phyloP scores from a whole-genome alignment of 2,329 filamentous ascomycete species.

The Aspergillus sp. region DNA sequence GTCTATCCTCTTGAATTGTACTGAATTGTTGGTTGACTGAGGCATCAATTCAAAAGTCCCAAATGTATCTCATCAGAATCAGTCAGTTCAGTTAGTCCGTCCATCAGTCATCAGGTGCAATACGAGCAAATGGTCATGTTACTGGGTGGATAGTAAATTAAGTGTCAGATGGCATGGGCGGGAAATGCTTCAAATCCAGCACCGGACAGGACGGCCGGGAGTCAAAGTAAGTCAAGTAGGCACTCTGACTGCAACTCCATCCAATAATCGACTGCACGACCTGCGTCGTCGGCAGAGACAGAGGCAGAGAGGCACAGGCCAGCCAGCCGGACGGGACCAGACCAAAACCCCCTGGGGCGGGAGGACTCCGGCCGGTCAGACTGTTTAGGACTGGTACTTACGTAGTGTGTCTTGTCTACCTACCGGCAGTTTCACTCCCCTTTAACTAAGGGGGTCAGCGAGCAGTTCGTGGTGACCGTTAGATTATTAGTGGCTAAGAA shows the following conservation, averaged over 20 bases:
- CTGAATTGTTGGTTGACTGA: too few relatives aligned
- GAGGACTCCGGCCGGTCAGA: slow-evolving; percentile 1
- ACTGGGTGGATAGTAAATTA: background rate
- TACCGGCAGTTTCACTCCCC: background rate
- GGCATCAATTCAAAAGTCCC: background rate
- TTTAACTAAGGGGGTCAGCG: background rate
- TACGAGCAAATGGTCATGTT: background rate
- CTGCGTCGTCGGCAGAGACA: background rate
- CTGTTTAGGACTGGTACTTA: background rate
- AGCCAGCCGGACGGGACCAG: background rate
- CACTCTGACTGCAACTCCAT: slow-evolving; percentile 4
- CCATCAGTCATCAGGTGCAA: background rate
- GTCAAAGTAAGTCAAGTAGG: background rate
- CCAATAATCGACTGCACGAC: slow-evolving; percentile 10
- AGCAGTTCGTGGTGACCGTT: background rate
- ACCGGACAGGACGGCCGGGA: background rate
- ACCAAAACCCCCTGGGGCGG: background rate
- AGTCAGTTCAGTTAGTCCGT: background rate
- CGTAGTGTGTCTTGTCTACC: background rate
- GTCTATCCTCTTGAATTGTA: too few relatives aligned
- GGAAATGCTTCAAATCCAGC: background rate
- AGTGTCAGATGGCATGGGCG: background rate
- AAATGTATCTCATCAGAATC: background rate
- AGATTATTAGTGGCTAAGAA: background rate
- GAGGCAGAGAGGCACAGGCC: background rate